Percentiles rank a stretch among this genome's conserved stretches.
Evolutionary conservation across 1,284 basidiomycete genomes (phyloP).

Genomic region (Austroboletus novae-zelandiae): DNA sequence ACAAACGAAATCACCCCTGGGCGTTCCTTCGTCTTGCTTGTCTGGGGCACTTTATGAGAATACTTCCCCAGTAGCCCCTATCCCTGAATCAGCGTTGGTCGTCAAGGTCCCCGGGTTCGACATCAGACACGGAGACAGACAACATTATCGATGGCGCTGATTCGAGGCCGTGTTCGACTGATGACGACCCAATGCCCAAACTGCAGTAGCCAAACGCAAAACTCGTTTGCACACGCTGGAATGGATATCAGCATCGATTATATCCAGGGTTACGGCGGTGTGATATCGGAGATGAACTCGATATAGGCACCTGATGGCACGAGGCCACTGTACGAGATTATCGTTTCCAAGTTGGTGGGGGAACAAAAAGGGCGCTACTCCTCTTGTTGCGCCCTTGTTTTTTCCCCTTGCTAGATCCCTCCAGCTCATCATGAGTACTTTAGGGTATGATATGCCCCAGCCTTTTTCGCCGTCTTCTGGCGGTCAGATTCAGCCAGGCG

Average conservation of each 20-base stretch:
- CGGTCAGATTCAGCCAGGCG: slow-evolving; percentile 49
- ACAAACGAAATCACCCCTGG: not conserved
- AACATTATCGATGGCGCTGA: too few species aligned
- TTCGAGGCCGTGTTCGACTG: too few species aligned
- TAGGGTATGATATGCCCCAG: slow-evolving; percentile 26
- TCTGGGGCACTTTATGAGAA: too few species aligned
- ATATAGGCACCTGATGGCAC: slow-evolving; percentile 30
- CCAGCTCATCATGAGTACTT: slow-evolving; percentile 18
- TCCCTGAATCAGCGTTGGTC: too few species aligned
- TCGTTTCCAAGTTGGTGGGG: slow-evolving; percentile 5
- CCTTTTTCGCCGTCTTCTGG: slow-evolving; percentile 32
- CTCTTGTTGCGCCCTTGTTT: slow-evolving; percentile 12
- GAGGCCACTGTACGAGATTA: slow-evolving; percentile 26
- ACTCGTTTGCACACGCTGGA: too few species aligned
- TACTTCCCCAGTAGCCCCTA: too few species aligned
- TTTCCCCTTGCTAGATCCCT: slow-evolving; percentile 9
- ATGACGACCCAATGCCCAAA: not conserved
- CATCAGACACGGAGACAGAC: too few species aligned
- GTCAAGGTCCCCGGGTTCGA: too few species aligned
- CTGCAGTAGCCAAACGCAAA: not conserved
- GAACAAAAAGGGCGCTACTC: slow-evolving; percentile 24
- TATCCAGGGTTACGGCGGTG: slow-evolving; percentile 4
- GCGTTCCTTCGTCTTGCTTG: too few species aligned
- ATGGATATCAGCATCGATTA: slow-evolving; percentile 4
- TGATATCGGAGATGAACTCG: slow-evolving; percentile 29